These are phyloP conservation scores for Oryza meridionalis DNA, from an alignment of 176 grass and related monocot species.

Conservation along the genomic window DNA sequence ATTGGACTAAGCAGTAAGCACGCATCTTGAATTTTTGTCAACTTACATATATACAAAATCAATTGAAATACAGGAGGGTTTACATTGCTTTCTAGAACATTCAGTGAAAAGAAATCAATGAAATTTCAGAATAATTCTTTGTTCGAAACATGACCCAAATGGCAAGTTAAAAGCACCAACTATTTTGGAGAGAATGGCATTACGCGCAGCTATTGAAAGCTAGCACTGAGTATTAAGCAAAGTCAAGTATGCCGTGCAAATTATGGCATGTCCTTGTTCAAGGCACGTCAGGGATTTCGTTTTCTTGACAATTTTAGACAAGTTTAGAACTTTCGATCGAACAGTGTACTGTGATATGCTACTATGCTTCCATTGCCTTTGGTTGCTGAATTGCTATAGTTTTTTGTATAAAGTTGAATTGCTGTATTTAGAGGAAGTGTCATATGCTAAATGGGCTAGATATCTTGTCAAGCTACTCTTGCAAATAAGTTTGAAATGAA, in stretches of 20 bases:
- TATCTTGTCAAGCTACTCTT: background rate
- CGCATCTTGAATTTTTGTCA: background rate
- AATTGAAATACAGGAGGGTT: background rate
- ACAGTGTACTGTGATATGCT: background rate
- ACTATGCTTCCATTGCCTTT: background rate
- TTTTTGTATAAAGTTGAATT: background rate
- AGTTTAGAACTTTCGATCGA: background rate
- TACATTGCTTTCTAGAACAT: background rate
- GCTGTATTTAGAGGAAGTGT: background rate
- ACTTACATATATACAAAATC: background rate
- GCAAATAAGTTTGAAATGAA: background rate
- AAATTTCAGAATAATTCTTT: background rate
- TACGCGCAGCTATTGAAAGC: too few species aligned
- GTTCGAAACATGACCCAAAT: background rate
- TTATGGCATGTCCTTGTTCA: slow-evolving; percentile 29
- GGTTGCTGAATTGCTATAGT: background rate
- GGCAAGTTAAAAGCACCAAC: background rate
- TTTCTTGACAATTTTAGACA: background rate
- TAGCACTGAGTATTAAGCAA: slow-evolving; percentile 1
- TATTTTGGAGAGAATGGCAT: background rate
- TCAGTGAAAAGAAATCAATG: too few species aligned
- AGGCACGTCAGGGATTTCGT: slow-evolving; percentile 37
- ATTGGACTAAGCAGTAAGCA: background rate
- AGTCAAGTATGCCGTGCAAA: slow-evolving; percentile 45
- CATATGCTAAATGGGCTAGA: background rate